A percentile compares a stretch with the other conserved stretches of the same genome.
Evolutionary conservation across 805 yeast genomes (phyloP).

Genomic region (Torulaspora maleeae): DNA sequence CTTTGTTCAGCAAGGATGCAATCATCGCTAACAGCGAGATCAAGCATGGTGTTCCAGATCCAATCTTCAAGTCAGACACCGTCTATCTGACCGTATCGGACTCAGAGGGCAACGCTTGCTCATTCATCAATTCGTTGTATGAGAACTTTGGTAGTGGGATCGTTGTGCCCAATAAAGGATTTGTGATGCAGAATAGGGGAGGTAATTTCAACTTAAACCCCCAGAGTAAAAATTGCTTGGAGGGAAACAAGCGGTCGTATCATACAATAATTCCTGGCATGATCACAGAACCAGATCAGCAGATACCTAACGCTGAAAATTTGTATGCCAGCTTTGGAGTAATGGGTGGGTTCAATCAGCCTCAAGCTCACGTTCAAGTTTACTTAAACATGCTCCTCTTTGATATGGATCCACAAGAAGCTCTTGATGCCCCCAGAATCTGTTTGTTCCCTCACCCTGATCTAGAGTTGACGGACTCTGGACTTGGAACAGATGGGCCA

Average conservation of each 20-base stretch:
- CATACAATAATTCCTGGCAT: constrained; percentile 83
- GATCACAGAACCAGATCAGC: constrained; percentile 45
- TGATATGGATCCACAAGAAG: constrained; percentile 64
- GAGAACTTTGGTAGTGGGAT: constrained; percentile 67
- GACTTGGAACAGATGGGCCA: constrained; percentile 62
- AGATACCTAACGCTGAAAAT: constrained; percentile 15
- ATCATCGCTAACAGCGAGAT: constrained; percentile 42
- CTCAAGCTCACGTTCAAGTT: constrained; percentile 80
- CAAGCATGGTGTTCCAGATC: constrained; percentile 53
- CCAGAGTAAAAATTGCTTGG: constrained; percentile 54
- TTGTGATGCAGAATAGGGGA: constrained; percentile 71
- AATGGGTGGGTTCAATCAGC: constrained; percentile 87
- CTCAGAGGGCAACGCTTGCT: constrained; percentile 69
- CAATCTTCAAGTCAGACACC: constrained; percentile 59
- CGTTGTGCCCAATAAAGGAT: constrained; percentile 58
- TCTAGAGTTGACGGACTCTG: constrained; percentile 42
- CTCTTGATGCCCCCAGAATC: constrained; percentile 71
- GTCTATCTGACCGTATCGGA: constrained; percentile 65
- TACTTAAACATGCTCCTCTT: constrained; percentile 60
- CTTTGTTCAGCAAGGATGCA: constrained; percentile 40
- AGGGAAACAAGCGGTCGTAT: constrained; percentile 68
- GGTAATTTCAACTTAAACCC: constrained; percentile 63
- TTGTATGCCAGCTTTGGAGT: constrained; percentile 73
- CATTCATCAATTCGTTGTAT: constrained; percentile 73
- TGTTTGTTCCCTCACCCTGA: constrained; percentile 54